Percentiles rank a stretch among this genome's conserved stretches.
Conservation (phyloP, 2,329 filamentous ascomycete species). For the Cladorrhinum sp. region DNA sequence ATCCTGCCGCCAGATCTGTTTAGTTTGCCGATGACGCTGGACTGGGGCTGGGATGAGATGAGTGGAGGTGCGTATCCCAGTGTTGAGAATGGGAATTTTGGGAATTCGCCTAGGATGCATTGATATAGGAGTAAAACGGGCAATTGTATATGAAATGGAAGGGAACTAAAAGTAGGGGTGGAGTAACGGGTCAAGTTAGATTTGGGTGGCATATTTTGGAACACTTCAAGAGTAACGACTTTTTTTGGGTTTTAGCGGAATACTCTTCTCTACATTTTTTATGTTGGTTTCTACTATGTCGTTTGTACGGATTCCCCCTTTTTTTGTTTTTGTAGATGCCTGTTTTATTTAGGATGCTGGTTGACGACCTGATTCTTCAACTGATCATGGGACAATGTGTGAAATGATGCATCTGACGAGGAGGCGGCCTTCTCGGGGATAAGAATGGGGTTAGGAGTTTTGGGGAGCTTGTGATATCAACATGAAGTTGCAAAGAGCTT, state of each 20-base stretch:
- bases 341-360: no score
- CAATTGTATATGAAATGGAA: background rate
- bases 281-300: background rate
- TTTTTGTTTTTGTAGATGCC: background rate
- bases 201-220: background rate
- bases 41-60: conserved; percentile 78
- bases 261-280: background rate
- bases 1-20: conserved; percentile 91
- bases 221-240: background rate
- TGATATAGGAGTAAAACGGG: background rate
- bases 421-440: background rate
- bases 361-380: no score
- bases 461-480: no score
- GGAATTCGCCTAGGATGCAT: conserved; percentile 11
- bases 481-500: no score
- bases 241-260: background rate
- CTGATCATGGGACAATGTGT: background rate
- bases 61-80: conserved; percentile 62
- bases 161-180: background rate
- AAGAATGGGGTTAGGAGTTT: background rate
- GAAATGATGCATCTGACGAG: background rate
- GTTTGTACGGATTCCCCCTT: conserved; percentile 4
- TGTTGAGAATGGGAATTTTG: conserved; percentile 60
- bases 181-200: no score
- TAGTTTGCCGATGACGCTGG: conserved; percentile 92